These are phyloP conservation scores for Lodderomyces parapsilosis DNA, from an alignment of 1,139 yeast species.

Conservation along the genomic window DNA sequence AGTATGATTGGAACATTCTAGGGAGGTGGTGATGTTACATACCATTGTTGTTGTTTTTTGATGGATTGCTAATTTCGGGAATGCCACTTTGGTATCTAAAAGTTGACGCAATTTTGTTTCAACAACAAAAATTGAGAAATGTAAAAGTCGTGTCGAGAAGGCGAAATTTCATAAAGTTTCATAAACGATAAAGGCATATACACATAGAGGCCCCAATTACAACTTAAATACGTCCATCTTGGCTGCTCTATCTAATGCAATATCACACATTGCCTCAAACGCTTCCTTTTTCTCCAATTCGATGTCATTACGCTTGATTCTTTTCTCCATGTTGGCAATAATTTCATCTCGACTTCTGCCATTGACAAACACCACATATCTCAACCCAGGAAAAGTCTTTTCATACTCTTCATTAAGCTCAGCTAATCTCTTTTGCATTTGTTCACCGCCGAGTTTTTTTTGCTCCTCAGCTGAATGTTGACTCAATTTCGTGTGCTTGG, in stretches of 20 bases:
- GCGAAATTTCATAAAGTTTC: too few relatives aligned
- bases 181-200: too few relatives aligned
- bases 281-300: constrained; percentile 62
- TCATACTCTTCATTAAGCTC: constrained; percentile 66
- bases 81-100: not conserved
- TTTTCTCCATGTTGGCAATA: constrained; percentile 60
- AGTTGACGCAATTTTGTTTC: not conserved
- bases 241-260: constrained; percentile 73
- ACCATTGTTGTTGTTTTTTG: constrained; percentile 10
- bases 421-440: constrained; percentile 31
- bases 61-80: not conserved
- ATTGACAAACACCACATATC: constrained; percentile 89
- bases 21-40: constrained; percentile 5
- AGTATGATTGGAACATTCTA: not conserved
- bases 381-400: constrained; percentile 68
- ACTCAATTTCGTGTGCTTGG: constrained; percentile 45
- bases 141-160: constrained; percentile 5
- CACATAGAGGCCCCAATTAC: not conserved
- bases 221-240: constrained; percentile 35
- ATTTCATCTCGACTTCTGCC: constrained; percentile 69
- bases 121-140: not conserved
- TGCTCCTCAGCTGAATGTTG: constrained; percentile 73
- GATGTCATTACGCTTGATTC: constrained; percentile 58
- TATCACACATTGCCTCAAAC: constrained; percentile 84
- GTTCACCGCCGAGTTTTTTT: constrained; percentile 47